Conservation (phyloP, 2,329 filamentous ascomycete genomes). For the Macroventuria anomochaeta region DNA sequence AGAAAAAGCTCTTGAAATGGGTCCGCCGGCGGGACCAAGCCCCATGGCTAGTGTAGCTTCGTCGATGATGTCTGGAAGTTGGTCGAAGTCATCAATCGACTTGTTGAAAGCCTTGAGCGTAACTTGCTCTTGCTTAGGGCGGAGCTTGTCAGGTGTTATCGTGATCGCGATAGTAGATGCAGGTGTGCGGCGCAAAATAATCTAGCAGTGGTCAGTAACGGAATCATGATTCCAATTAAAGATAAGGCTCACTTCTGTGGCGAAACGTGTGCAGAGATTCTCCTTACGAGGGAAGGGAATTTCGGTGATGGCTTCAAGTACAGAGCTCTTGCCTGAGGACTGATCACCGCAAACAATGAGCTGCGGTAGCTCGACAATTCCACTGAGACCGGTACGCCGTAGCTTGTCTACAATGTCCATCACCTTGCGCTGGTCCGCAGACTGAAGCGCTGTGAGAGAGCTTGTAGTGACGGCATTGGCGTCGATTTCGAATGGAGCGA, state of each 20-base stretch:
- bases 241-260: slow-evolving; percentile 53
- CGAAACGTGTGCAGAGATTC: slow-evolving; percentile 63
- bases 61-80: slow-evolving; percentile 57
- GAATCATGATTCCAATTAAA: too few relatives aligned
- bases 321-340: slow-evolving; percentile 66
- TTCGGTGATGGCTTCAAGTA: slow-evolving; percentile 66
- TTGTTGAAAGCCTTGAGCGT: slow-evolving; percentile 43
- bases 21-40: slow-evolving; percentile 13
- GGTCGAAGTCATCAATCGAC: slow-evolving; percentile 42
- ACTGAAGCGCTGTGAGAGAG: slow-evolving; percentile 54
- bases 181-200: slow-evolving; percentile 51
- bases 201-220: slow-evolving; percentile 22
- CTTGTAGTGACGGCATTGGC: slow-evolving; percentile 32
- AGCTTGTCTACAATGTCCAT: slow-evolving; percentile 63
- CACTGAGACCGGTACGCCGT: slow-evolving; percentile 54
- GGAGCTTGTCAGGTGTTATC: slow-evolving; percentile 19
- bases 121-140: slow-evolving; percentile 31
- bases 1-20: slow-evolving; percentile 38
- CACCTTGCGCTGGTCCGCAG: slow-evolving; percentile 54
- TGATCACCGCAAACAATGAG: slow-evolving; percentile 39
- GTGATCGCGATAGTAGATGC: neutral
- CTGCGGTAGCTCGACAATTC: slow-evolving; percentile 33
- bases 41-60: slow-evolving; percentile 60
- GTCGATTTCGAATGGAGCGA: neutral
- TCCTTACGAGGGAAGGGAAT: slow-evolving; percentile 64